Evolutionary conservation across 225 moss, liverwort and hornwort species (phyloP).

Genomic region (Pseudoscleropodium purum): DNA sequence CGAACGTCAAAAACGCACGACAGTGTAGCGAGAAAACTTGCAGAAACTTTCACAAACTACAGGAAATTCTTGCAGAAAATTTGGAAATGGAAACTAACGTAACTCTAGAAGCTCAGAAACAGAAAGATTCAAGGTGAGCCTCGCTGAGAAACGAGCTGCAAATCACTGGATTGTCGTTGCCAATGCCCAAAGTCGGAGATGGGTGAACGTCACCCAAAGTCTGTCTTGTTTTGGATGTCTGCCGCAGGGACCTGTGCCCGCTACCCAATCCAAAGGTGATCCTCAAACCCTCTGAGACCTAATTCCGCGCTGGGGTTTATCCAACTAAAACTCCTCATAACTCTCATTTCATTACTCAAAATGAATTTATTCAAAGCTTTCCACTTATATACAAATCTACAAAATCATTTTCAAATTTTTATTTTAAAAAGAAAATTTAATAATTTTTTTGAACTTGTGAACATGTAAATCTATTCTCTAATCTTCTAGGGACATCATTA

Average conservation of each 20-base stretch:
- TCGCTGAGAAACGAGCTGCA: not conserved
- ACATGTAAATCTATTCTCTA: no score
- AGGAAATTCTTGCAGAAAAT: not conserved
- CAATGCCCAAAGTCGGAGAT: not conserved
- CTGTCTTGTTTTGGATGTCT: not conserved
- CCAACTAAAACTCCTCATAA: no score
- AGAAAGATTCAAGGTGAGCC: not conserved
- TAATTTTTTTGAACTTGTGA: no score
- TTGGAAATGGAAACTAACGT: no score
- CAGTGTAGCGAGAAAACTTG: not conserved
- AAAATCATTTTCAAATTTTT: no score
- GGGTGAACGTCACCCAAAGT: not conserved
- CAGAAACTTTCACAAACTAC: not conserved
- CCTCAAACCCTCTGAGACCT: not conserved
- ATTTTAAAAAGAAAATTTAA: no score
- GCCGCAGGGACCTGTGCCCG: not conserved
- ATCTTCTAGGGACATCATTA: no score
- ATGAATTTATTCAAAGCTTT: no score
- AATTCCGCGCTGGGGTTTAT: not conserved
- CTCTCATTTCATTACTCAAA: no score
- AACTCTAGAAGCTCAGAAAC: not conserved
- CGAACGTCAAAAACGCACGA: not conserved
- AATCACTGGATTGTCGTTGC: not conserved
- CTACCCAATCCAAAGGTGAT: not conserved
- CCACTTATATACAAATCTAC: no score